These are phyloP conservation scores for Exophiala viscosa DNA, from an alignment of 2,329 filamentous ascomycete species.

Conservation along the genomic window DNA sequence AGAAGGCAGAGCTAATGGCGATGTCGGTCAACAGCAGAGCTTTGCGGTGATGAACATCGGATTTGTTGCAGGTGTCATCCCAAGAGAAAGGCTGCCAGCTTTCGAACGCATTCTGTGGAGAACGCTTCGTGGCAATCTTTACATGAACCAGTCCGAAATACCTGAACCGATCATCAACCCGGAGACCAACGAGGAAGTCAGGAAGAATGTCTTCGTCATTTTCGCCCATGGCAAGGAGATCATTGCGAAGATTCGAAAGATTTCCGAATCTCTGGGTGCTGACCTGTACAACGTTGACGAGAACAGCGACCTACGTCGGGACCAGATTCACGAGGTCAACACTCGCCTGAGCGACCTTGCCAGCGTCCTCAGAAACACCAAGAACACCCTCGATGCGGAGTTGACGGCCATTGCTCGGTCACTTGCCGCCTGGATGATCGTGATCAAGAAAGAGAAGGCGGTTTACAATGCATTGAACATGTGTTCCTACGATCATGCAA, in stretches of 20 bases:
- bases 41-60: constrained; percentile 99
- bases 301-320: constrained; percentile 88
- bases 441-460: constrained; percentile 97
- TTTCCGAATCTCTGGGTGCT: constrained; percentile 93
- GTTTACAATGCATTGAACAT: constrained; percentile 93
- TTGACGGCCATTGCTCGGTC: constrained; percentile 89
- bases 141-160: constrained; percentile 99
- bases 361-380: constrained; percentile 91
- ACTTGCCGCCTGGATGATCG: constrained; percentile 92
- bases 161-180: constrained; percentile 89
- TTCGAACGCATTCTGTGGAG: constrained; percentile 98
- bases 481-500: constrained; percentile 92
- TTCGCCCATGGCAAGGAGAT: constrained; percentile 99
- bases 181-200: constrained; percentile 81
- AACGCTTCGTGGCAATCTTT: constrained; percentile 92
- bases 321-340: constrained; percentile 98
- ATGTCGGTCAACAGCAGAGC: constrained; percentile 67
- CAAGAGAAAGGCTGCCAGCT: constrained; percentile 83
- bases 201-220: constrained; percentile 99
- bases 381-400: constrained; percentile 88
- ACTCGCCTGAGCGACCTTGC: constrained; percentile 84
- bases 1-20: constrained; percentile 57
- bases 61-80: constrained; percentile 94
- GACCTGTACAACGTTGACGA: constrained; percentile 97
- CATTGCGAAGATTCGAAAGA: constrained; percentile 97